Evolutionary conservation across 371 early-diverging fungal species (phyloP), one percentile per base, ranked within the genome.

Genomic region (Zychaea mexicana): DNA sequence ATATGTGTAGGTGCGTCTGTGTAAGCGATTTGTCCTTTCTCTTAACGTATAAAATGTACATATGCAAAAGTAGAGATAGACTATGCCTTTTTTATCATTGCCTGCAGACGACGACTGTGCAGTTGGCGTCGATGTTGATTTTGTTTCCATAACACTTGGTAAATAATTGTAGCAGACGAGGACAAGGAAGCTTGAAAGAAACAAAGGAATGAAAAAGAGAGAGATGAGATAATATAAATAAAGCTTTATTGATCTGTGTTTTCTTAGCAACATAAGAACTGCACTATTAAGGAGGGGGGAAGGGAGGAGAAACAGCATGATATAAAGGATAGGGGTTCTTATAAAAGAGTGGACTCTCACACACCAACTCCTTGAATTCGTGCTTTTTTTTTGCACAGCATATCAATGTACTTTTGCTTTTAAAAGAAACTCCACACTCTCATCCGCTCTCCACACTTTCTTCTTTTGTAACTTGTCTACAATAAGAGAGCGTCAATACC

Each of bases 261-360:
- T 49, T 4, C n/a, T 9, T 22, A 24, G 13, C 49, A 49, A 22
- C 21, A 49, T 49, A 42, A 15, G 15, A 12, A 42, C 12, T 8
- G 12, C 12, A 33, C 33, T 42, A 49, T 49, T 49, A 49, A 8
- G 8, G n/a, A n/a, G 46, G 46, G 15, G 17, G 7, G 1, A 46
- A 2, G 46, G 46, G n/a, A n/a, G n/a, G n/a, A n/a, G n/a, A n/a
- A n/a, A n/a, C n/a, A 36, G 38, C 38, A 36, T 36, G 17, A 46
- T 46, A 46, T 46, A 46, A 13, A 46, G n/a, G 15, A 46, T 46
- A 46, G 46, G 46, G 46, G 46, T n/a, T n/a, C n/a, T n/a, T n/a
- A n/a, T n/a, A n/a, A n/a, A n/a, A n/a, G n/a, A n/a, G n/a, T n/a
- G n/a, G n/a, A n/a, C n/a, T n/a, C n/a, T n/a, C n/a, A n/a, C n/a